phyloP scores from a whole-genome alignment of 805 yeast species.

The Yamadazyma insecticola region DNA sequence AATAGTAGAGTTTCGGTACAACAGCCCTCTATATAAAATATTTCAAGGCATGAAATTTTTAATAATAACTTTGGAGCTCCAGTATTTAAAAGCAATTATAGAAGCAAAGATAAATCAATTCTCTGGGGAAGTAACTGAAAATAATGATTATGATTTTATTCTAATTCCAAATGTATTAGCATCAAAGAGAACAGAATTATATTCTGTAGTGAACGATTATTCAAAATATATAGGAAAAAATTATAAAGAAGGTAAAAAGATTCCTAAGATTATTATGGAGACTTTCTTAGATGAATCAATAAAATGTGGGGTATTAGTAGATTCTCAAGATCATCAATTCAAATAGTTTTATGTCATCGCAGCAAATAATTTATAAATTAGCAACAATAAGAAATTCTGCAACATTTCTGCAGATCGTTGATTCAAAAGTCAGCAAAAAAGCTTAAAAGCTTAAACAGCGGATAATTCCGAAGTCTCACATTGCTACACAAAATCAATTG shows the following conservation, averaged over 20 bases:
- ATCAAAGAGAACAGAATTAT: conserved; percentile 32
- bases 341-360: conserved; percentile 1
- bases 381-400: too few species aligned
- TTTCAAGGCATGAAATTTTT: conserved; percentile 28
- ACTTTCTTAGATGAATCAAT: conserved; percentile 29
- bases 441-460: too few species aligned
- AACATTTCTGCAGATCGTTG: too few species aligned
- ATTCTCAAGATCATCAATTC: conserved; percentile 25
- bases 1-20: too few species aligned
- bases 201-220: conserved; percentile 38
- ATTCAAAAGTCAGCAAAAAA: too few species aligned
- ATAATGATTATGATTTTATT: too few species aligned
- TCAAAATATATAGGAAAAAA: conserved; percentile 9
- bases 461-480: too few species aligned
- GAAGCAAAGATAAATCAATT: conserved; percentile 38
- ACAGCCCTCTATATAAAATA: too few species aligned
- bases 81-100: conserved; percentile 8
- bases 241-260: conserved; percentile 8
- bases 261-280: conserved; percentile 34
- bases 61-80: conserved; percentile 15
- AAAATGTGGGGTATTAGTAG: conserved; percentile 18
- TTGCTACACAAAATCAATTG: too few species aligned
- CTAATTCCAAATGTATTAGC: conserved; percentile 29
- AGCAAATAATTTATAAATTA: conserved; percentile 1
- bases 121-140: conserved; percentile 34